phyloP scores from a whole-genome alignment of 345 rosid species.

The Hibiscus syriacus region DNA sequence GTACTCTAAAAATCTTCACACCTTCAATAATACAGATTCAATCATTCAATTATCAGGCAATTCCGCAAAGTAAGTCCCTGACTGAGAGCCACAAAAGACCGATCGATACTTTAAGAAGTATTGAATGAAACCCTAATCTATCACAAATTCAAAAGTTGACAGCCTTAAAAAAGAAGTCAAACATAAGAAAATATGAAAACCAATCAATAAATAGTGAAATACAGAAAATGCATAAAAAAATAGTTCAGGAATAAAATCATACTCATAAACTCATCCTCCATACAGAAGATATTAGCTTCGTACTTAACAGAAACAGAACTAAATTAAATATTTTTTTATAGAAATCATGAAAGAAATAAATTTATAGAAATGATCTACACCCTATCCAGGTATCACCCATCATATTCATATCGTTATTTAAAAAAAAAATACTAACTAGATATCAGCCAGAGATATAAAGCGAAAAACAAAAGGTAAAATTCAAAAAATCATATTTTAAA shows the following conservation, averaged over 20 bases:
- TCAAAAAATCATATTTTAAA: neutral
- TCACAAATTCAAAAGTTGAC: conserved; percentile 2
- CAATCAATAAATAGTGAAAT: conserved; percentile 5
- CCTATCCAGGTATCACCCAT: conserved; percentile 5
- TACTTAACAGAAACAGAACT: no score
- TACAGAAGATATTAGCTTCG: neutral
- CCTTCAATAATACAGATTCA: conserved; percentile 26
- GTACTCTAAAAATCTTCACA: neutral
- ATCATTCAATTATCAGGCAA: conserved; percentile 10
- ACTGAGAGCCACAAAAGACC: conserved; percentile 23
- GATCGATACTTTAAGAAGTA: neutral
- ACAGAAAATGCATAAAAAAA: neutral
- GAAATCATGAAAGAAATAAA: neutral
- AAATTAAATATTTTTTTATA: conserved; percentile 7
- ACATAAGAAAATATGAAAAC: neutral
- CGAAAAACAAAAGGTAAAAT: neutral
- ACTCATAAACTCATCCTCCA: neutral
- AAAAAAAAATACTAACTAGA: neutral
- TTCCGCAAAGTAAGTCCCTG: conserved; percentile 16
- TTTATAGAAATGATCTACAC: no score
- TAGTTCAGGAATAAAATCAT: neutral
- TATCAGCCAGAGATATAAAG: neutral
- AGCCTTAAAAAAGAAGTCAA: neutral
- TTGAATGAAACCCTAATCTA: neutral
- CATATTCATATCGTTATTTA: neutral